Base-by-base conservation (phyloP, 2,329 filamentous ascomycete species). In the Beauveria caledonica region DNA sequence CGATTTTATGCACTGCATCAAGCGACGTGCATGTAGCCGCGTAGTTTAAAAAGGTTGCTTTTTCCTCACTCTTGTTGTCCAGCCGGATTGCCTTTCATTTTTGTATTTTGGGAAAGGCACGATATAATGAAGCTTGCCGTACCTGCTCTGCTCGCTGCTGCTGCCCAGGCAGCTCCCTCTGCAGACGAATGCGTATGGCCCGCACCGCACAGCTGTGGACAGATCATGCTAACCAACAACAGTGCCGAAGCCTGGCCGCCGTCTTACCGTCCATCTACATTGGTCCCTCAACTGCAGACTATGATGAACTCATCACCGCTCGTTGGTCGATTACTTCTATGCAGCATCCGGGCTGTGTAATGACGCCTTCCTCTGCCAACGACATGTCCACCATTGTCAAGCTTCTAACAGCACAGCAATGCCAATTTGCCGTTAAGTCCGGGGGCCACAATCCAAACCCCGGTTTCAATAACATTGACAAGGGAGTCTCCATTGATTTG, bases 401-500 rank as follows among this genome's bases (percentile, higher is more conserved):
- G 21, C 17, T 60, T 15, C 52, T 66, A 25, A 25, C 61, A 11
- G 19, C 23, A 3, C 36, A 54, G 11, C 42, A 62, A 54, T 66
- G 62, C 60, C 64, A 62, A 1, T 83, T 83, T 67, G 75, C 79
- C 2, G 72, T 78, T 56, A 77, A 77, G 40, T 71, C 73, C 59
- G 79, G 80, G 19, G 80, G 80, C 2, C 80, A 82, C 67, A 74
- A 74, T 5, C 71, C 75, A 9, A 78, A 77, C 62, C 68, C 72
- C 0, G 74, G 73, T 15, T 71, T 73, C 2, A 75, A 76, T 5
- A 80, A 71, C 64, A 73, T 72, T 60, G 63, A 68, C n/a, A 63
- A 62, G 5, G 71, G 75, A 25, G 65, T 78, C 21, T 70, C 72
- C 23, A 70, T 81, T 61, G 74, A 76, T 60, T 64, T 80, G 29